These are phyloP conservation scores for Hypoxylon fuscum DNA, from an alignment of 495 filamentous ascomycete genomes.

Conservation along the genomic window DNA sequence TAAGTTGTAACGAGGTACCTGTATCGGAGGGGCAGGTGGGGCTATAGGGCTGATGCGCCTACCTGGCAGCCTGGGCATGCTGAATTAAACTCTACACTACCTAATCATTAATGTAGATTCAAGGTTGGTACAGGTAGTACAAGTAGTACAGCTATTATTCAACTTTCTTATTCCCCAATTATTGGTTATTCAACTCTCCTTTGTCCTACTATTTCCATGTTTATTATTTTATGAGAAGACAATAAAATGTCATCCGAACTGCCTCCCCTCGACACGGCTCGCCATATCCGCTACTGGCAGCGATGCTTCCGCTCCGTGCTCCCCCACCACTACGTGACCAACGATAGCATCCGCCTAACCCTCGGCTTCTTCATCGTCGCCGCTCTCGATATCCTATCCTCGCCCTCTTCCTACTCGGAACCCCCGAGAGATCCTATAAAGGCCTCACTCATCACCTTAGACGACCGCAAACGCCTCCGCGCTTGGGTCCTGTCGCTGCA, in stretches of 20 bases:
- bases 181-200: too few species aligned
- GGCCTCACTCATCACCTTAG: slow-evolving; percentile 44
- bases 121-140: too few species aligned
- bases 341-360: slow-evolving; percentile 88
- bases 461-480: slow-evolving; percentile 48
- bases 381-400: slow-evolving; percentile 55
- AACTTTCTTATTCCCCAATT: too few species aligned
- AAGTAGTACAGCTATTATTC: too few species aligned
- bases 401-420: slow-evolving; percentile 28
- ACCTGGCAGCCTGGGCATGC: neutral
- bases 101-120: too few species aligned
- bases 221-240: too few species aligned
- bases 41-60: slow-evolving; percentile 23
- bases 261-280: slow-evolving; percentile 69
- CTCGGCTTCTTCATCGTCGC: slow-evolving; percentile 82
- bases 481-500: slow-evolving; percentile 72
- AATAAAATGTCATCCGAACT: slow-evolving; percentile 41
- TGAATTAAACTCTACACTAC: too few species aligned
- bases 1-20: too few species aligned
- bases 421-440: slow-evolving; percentile 28
- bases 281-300: slow-evolving; percentile 91
- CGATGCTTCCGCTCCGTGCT: slow-evolving; percentile 85
- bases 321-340: slow-evolving; percentile 81
- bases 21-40: slow-evolving; percentile 20
- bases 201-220: too few species aligned